phyloP scores from a whole-genome alignment of 805 yeast genomes.

The Metschnikowia borealis region DNA sequence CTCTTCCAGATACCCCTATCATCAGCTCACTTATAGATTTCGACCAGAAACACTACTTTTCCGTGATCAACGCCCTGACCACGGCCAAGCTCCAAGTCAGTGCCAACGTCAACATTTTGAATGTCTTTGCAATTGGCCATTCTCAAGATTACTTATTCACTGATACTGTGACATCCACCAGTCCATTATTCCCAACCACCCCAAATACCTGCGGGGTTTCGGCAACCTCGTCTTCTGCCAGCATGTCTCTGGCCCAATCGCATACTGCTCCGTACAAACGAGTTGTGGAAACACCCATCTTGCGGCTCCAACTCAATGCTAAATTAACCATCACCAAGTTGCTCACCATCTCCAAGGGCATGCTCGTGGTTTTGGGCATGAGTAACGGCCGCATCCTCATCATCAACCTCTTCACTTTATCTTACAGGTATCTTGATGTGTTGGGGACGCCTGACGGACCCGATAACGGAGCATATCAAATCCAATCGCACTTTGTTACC shows the following conservation, averaged over 20 bases:
- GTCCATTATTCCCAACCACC: conserved; percentile 19
- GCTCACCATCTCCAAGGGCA: conserved; percentile 28
- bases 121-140: conserved; percentile 38
- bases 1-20: conserved; percentile 2
- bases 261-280: conserved; percentile 22
- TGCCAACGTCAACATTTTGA: conserved; percentile 48
- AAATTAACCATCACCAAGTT: conserved; percentile 39
- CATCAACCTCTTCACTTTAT: conserved; percentile 48
- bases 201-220: conserved; percentile 2
- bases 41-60: conserved; percentile 28
- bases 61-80: conserved; percentile 25
- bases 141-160: conserved; percentile 23
- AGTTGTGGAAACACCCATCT: conserved; percentile 42
- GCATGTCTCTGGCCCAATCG: conserved; percentile 7
- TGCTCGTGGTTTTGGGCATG: conserved; percentile 59
- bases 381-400: conserved; percentile 65
- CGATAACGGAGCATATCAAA: conserved; percentile 12
- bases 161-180: conserved; percentile 16
- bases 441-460: conserved; percentile 33
- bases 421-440: conserved; percentile 42
- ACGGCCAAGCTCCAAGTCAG: conserved; percentile 39
- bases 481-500: conserved; percentile 24
- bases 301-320: conserved; percentile 38
- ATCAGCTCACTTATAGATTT: conserved; percentile 28
- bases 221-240: conserved; percentile 10